Base-by-base conservation (phyloP, 2,329 filamentous ascomycete species). In the Chaetomium strumarium region DNA sequence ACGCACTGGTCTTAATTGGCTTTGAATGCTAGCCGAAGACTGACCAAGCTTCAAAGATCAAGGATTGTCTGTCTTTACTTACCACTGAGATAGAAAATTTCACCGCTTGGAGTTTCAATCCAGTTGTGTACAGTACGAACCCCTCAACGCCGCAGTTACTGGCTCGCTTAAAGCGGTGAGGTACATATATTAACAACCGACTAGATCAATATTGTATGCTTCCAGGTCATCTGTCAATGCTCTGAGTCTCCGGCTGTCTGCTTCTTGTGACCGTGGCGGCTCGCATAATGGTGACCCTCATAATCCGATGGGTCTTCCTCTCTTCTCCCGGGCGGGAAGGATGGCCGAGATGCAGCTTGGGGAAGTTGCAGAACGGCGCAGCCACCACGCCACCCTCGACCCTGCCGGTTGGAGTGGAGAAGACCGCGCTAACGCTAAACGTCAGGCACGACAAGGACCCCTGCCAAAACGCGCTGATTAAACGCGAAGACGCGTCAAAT, bases 401-500 rank as follows among this genome's bases (percentile, higher is more conserved):
- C 19, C 24, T 24, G 24, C 24, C 24, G 7, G 50, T 9, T n/a
- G 17, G 7, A 38, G 58, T 58, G 57, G 55, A 51, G 40, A 48
- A 34, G n/a, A 53, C 30, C 11, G 37, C 57, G 48, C 58, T 57
- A 62, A 52, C 49, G 43, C 39, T 48, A 55, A 62, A 52, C 49
- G 43, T 42, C 50, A 55, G 55, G 42, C 51, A 56, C 52, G 56
- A 43, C 57, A 59, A n/a, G 58, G 56, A 36, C 38, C 55, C 58
- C 41, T 57, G 56, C 45, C 55, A 43, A 41, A 46, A 52, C 58
- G 57, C 56, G 60, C 52, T 51, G 48, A 46, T 48, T 49, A 45
- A 55, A 60, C 60, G 58, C 60, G 58, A 56, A 56, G 58, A 59
- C 58, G 55, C 58, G 58, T 52, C 46, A 43, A 54, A 51, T 41